A percentile compares a stretch with the other conserved stretches of the same genome.
phyloP scores from a whole-genome alignment of 2,329 filamentous ascomycete species.

The Sporothrix globosa region DNA sequence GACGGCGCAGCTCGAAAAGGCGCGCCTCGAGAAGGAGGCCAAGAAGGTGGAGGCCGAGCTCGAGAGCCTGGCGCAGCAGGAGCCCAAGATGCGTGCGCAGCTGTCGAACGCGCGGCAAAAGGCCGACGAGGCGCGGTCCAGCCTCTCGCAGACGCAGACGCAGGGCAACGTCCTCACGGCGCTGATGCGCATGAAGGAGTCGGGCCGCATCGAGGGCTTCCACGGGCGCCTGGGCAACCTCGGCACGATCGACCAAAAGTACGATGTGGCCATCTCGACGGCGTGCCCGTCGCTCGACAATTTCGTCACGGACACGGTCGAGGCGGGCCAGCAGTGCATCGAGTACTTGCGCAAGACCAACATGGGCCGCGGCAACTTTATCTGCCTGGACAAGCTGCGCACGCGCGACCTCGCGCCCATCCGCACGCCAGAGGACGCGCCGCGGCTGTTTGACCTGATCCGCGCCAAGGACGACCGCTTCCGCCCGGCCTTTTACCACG shows the following conservation, averaged over 20 bases:
- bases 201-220: conserved; percentile 94
- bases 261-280: conserved; percentile 97
- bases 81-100: conserved; percentile 79
- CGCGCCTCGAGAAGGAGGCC: conserved; percentile 72
- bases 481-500: conserved; percentile 89
- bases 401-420: conserved; percentile 77
- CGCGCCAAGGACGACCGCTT: conserved; percentile 87
- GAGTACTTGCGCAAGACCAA: conserved; percentile 98
- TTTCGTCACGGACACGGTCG: conserved; percentile 94
- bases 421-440: conserved; percentile 87
- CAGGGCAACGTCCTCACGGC: conserved; percentile 90
- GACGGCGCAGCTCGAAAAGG: conserved; percentile 72
- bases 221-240: conserved; percentile 93
- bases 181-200: conserved; percentile 92
- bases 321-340: conserved; percentile 96
- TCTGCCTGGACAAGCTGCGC: conserved; percentile 86
- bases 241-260: conserved; percentile 88
- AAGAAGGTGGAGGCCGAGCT: conserved; percentile 73
- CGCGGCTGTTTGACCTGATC: conserved; percentile 89
- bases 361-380: conserved; percentile 94
- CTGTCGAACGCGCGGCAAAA: conserved; percentile 90
- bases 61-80: conserved; percentile 70
- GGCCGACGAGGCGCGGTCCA: conserved; percentile 92
- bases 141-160: conserved; percentile 84
- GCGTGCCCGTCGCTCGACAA: conserved; percentile 91